Percentiles rank a stretch among this genome's conserved stretches.
phyloP scores from a whole-genome alignment of 1,139 yeast genomes.

The Nakaseomyces bracarensis region DNA sequence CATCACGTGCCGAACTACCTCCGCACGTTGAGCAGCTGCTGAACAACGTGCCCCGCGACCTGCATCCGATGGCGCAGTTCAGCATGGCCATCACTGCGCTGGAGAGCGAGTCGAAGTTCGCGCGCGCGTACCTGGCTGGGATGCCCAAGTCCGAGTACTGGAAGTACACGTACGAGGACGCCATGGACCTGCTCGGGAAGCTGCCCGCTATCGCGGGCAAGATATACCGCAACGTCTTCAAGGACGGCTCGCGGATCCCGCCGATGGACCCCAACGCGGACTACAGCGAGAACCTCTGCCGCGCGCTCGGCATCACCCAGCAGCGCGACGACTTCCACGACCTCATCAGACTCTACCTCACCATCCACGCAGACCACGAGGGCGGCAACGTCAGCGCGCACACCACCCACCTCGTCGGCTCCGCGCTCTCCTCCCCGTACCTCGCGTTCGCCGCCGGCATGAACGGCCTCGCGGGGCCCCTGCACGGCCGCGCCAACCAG shows the following conservation, averaged over 20 bases:
- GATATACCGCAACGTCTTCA: constrained; percentile 58
- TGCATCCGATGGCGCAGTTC: constrained; percentile 68
- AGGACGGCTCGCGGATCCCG: constrained; percentile 42
- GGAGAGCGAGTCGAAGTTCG: constrained; percentile 52
- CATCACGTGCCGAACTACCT: constrained; percentile 51
- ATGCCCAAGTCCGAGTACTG: constrained; percentile 60
- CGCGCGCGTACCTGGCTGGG: constrained; percentile 61
- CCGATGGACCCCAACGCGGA: constrained; percentile 67
- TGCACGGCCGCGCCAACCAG: constrained; percentile 40
- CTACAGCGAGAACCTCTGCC: constrained; percentile 87
- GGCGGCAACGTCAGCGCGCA: constrained; percentile 42
- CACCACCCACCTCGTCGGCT: constrained; percentile 38
- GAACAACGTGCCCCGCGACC: constrained; percentile 46
- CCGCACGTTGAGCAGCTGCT: constrained; percentile 44
- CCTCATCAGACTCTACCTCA: constrained; percentile 37
- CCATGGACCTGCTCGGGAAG: constrained; percentile 55
- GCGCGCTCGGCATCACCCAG: constrained; percentile 56
- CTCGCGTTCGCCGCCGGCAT: constrained; percentile 37
- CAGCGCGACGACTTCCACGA: constrained; percentile 35
- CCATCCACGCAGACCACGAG: constrained; percentile 41
- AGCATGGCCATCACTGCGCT: constrained; percentile 58
- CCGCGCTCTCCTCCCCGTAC: constrained; percentile 37
- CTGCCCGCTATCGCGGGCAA: constrained; percentile 58
- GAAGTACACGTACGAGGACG: constrained; percentile 60
- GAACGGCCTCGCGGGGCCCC: constrained; percentile 39